These are phyloP conservation scores for Abortiporus biennis DNA, from an alignment of 1,284 basidiomycete species.

Conservation along the genomic window DNA sequence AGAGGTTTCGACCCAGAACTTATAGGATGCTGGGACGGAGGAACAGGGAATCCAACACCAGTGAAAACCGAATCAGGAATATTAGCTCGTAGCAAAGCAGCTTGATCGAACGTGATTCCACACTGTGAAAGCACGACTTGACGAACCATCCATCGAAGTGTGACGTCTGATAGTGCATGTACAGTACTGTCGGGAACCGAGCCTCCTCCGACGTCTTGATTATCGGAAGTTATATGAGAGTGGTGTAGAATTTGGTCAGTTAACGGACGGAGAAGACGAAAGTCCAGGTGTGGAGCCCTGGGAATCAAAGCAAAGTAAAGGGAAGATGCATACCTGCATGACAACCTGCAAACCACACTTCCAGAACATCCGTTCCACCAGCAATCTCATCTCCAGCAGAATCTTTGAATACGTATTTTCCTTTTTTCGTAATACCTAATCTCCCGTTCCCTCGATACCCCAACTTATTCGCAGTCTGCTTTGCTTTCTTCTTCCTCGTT, in stretches of 20 bases:
- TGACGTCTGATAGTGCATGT: constrained; percentile 48
- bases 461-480: too few relatives aligned
- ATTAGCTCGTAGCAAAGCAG: constrained; percentile 28
- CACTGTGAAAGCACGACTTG: constrained; percentile 40
- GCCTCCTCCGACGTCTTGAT: constrained; percentile 73
- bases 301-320: not conserved
- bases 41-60: constrained; percentile 12
- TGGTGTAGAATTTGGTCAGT: not conserved
- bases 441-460: too few relatives aligned
- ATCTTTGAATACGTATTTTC: too few relatives aligned
- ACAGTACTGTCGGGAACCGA: constrained; percentile 35
- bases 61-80: constrained; percentile 24
- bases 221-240: constrained; percentile 19
- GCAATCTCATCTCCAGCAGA: not conserved
- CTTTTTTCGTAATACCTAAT: not conserved
- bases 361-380: constrained; percentile 21
- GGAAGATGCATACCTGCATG: constrained; percentile 20
- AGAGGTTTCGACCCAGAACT: not conserved
- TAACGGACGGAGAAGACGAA: not conserved
- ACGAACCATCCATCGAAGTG: constrained; percentile 73
- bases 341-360: constrained; percentile 29
- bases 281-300: not conserved
- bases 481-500: not conserved
- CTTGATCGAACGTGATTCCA: constrained; percentile 45
- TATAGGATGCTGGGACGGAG: not conserved